These are phyloP conservation scores for Solanum hybrid DNA, from an alignment of 305 asterid species.

Conservation along the genomic window DNA sequence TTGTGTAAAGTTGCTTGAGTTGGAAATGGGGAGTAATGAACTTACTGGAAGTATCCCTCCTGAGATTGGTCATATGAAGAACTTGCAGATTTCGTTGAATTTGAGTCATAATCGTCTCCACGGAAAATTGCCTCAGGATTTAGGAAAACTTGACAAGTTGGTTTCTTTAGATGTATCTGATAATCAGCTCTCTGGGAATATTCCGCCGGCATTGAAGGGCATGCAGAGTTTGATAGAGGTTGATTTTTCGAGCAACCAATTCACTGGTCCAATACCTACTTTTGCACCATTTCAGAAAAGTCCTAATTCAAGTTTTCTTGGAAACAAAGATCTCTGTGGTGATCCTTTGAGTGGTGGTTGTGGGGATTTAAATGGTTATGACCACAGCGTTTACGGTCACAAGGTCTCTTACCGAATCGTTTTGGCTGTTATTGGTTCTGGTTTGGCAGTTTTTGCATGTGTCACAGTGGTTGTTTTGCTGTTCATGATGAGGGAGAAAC, in stretches of 20 bases:
- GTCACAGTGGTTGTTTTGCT: slow-evolving; percentile 71
- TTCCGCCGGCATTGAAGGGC: slow-evolving; percentile 62
- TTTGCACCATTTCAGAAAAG: slow-evolving; percentile 84
- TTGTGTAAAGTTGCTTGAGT: slow-evolving; percentile 72
- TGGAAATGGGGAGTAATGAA: slow-evolving; percentile 65
- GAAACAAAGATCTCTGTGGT: slow-evolving; percentile 86
- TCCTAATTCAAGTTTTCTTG: slow-evolving; percentile 62
- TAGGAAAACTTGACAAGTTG: slow-evolving; percentile 82
- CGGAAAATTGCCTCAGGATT: slow-evolving; percentile 70
- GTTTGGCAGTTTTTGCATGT: slow-evolving; percentile 73
- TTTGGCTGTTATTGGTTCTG: slow-evolving; percentile 75
- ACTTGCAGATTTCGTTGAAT: slow-evolving; percentile 76
- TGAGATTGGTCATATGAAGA: slow-evolving; percentile 76
- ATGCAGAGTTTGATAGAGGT: slow-evolving; percentile 93
- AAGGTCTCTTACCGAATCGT: slow-evolving; percentile 73
- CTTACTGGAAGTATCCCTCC: slow-evolving; percentile 74
- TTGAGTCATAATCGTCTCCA: slow-evolving; percentile 75
- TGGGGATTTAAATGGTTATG: slow-evolving; percentile 36
- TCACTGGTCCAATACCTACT: slow-evolving; percentile 66
- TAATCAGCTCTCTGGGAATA: slow-evolving; percentile 69
- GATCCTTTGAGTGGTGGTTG: slow-evolving; percentile 60
- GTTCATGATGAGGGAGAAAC: slow-evolving; percentile 87
- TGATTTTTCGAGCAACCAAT: slow-evolving; percentile 68
- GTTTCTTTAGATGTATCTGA: slow-evolving; percentile 79
- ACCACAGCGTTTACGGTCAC: slow-evolving; percentile 42